These are phyloP conservation scores for Cephaloascus fragrans DNA, from an alignment of 805 yeast genomes.

Conservation along the genomic window DNA sequence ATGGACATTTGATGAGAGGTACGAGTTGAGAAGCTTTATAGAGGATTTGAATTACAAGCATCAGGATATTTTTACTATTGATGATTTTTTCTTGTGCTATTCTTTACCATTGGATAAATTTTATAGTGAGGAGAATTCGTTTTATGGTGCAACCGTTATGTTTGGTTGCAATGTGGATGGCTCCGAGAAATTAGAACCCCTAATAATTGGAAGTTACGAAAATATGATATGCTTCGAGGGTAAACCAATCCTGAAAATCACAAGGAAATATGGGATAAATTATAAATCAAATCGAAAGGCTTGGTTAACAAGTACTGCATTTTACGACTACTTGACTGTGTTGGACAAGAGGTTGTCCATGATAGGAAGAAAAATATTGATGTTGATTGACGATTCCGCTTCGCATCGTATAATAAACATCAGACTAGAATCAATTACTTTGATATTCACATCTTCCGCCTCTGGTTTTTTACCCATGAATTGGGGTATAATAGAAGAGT, in stretches of 20 bases:
- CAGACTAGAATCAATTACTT: constrained; percentile 25
- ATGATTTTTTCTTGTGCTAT: constrained; percentile 51
- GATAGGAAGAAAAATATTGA: constrained; percentile 39
- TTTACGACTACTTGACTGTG: constrained; percentile 51
- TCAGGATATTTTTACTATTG: constrained; percentile 46
- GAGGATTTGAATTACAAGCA: constrained; percentile 29
- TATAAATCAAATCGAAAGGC: constrained; percentile 53
- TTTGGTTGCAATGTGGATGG: constrained; percentile 56
- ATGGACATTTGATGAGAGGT: constrained; percentile 53
- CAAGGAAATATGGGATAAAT: constrained; percentile 39
- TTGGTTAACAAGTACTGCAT: constrained; percentile 54
- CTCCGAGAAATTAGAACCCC: constrained; percentile 49
- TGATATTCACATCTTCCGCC: constrained; percentile 12
- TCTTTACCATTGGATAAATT: constrained; percentile 52
- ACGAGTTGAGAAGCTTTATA: constrained; percentile 34
- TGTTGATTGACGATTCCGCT: constrained; percentile 51
- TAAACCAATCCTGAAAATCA: constrained; percentile 30
- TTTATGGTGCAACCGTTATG: constrained; percentile 43
- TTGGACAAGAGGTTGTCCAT: constrained; percentile 48
- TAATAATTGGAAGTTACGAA: constrained; percentile 52
- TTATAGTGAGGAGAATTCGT: constrained; percentile 26
- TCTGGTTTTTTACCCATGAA: constrained; percentile 46
- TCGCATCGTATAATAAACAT: constrained; percentile 46
- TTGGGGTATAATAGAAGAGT: constrained; percentile 56
- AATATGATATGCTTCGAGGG: constrained; percentile 30